Evolutionary conservation across 75 land plant species (phyloP), one percentile per base, ranked within the genome.

Genomic region (Sequoiadendron giganteum): DNA sequence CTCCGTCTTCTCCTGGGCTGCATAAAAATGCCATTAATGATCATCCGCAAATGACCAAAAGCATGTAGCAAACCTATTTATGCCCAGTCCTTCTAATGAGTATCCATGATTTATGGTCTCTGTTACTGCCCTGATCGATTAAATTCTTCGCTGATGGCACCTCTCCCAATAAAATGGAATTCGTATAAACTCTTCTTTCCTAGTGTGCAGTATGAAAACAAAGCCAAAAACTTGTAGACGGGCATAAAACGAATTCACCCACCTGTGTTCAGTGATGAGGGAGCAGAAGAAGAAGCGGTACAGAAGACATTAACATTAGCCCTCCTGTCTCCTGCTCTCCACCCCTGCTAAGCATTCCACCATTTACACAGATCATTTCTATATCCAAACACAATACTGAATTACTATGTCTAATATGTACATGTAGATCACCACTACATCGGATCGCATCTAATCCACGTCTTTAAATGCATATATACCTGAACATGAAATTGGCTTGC

Each of bases 1-100:
- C 79, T 97, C 98, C 43, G 96, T 93, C 10, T 89, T 90, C 86
- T 85, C 54, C 36, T 85, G 28, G 28, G n/a, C 86, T 85, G 86
- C 86, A 85, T 85, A 7, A 82, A 82, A 32, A 75, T 75, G 15
- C 1, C 38, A 75, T 75, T 7, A 75, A 75, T 75, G 77, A 70
- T n/a, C 32, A 28, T 10, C 75, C 2, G 8, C 75, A 70, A 18
- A 18, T 56, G 61, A 65, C 28, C 70, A 25, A 25, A 0, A 25
- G n/a, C n/a, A 65, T 21, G 70, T 65, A 25, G 5, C n/a, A 65
- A 21, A 65, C n/a, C 9, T 6, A 0, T 25, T 28, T 65, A 65
- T 65, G 70, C 70, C 9, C 1, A 65, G 9, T 65, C 28, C n/a
- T 65, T 65, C 70, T 65, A 65, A 28, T 28, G 8, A 6, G n/a